A percentile compares a stretch with the other conserved stretches of the same genome.
phyloP scores from a whole-genome alignment of 1,284 basidiomycete genomes.

The Trametes hirsuta region DNA sequence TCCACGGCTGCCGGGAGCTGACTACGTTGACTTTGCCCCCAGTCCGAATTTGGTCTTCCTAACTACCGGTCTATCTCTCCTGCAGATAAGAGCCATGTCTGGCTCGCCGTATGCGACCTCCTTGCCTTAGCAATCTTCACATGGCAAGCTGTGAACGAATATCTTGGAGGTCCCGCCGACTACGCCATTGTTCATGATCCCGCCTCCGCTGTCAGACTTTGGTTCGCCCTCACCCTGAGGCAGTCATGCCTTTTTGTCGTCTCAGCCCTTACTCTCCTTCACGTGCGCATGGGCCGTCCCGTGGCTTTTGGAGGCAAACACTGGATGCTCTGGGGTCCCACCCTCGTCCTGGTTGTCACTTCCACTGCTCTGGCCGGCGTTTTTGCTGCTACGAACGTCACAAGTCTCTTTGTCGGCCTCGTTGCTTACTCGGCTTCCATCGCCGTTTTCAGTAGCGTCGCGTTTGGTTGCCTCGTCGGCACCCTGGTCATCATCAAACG shows the following conservation, averaged over 20 bases:
- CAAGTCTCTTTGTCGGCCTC: constrained; percentile 63
- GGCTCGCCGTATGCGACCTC: constrained; percentile 68
- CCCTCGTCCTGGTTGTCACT: constrained; percentile 50
- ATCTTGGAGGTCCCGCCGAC: constrained; percentile 47
- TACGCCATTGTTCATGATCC: constrained; percentile 49
- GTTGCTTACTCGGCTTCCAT: constrained; percentile 57
- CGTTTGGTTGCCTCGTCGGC: constrained; percentile 56
- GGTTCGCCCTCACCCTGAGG: constrained; percentile 63
- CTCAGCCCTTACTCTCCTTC: constrained; percentile 60
- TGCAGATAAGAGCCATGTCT: constrained; percentile 70
- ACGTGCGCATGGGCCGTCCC: constrained; percentile 68
- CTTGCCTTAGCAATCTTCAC: constrained; percentile 60
- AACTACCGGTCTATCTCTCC: constrained; percentile 65
- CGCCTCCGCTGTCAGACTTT: constrained; percentile 56
- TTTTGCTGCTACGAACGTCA: constrained; percentile 54
- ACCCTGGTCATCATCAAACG: constrained; percentile 65
- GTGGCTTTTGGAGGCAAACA: constrained; percentile 66
- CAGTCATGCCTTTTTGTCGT: constrained; percentile 68
- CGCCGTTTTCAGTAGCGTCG: constrained; percentile 52
- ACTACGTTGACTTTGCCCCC: constrained; percentile 2
- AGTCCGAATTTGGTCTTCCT: constrained; percentile 74
- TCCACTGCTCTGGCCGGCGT: constrained; percentile 63
- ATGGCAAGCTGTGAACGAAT: constrained; percentile 65
- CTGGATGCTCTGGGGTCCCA: constrained; percentile 72
- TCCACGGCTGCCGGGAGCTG: constrained; percentile 23